Evolutionary conservation across 139 green algal genomes (phyloP).

Genomic region (Closterium sp.): DNA sequence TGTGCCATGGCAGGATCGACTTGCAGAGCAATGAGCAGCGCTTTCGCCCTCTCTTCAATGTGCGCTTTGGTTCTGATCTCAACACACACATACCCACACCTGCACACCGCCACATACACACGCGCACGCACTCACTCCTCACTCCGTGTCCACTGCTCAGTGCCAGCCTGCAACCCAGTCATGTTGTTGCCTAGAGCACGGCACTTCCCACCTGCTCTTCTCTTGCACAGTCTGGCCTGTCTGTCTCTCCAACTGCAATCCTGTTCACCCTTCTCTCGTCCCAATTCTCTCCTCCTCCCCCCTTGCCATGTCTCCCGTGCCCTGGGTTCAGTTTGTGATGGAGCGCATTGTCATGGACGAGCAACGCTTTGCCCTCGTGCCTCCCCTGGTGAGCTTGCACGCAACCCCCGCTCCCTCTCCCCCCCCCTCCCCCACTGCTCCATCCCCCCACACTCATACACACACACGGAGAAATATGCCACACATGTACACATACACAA

Average conservation of each 20-base stretch:
- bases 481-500: too few relatives aligned
- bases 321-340: conserved; percentile 1
- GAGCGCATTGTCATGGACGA: neutral
- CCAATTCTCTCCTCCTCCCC: conserved; percentile 6
- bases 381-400: neutral
- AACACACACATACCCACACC: too few relatives aligned
- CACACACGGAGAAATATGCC: too few relatives aligned
- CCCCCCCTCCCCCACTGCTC: neutral
- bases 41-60: conserved; percentile 25
- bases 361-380: neutral
- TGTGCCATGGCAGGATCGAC: conserved; percentile 37
- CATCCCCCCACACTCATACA: neutral
- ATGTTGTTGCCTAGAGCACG: neutral
- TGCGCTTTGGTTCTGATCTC: neutral
- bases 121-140: neutral
- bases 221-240: neutral
- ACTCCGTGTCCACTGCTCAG: neutral
- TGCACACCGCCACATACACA: neutral
- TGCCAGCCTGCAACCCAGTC: neutral
- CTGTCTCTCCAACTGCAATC: neutral
- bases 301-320: neutral
- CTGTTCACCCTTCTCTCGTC: conserved; percentile 11
- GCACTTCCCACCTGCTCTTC: neutral
- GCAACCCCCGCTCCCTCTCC: neutral
- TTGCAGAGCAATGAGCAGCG: conserved; percentile 42